These are phyloP conservation scores for Fusarium sp. DNA, from an alignment of 2,329 filamentous ascomycete genomes.

Conservation along the genomic window DNA sequence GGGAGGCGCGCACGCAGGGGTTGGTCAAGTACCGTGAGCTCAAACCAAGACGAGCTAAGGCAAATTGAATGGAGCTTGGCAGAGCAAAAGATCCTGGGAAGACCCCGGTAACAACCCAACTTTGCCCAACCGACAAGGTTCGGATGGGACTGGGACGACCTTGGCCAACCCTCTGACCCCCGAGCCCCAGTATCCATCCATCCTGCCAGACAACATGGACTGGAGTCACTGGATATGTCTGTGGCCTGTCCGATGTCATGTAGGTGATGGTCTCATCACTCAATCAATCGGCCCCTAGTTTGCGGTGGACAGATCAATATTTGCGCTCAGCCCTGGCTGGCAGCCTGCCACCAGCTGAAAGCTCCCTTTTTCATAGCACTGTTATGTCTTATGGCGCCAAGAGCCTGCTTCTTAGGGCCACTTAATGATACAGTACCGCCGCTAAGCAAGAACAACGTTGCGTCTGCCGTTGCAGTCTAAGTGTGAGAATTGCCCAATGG, in stretches of 20 bases:
- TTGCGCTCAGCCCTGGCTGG: conserved; percentile 6
- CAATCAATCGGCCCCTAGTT: conserved; percentile 19
- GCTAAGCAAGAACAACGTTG: conserved; percentile 40
- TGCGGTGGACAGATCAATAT: not conserved
- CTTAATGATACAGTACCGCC: conserved; percentile 20
- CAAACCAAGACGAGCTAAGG: conserved; percentile 21
- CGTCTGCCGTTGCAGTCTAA: conserved; percentile 34
- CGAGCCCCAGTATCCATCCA: not conserved
- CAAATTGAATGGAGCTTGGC: conserved; percentile 34
- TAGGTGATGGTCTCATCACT: conserved; percentile 15
- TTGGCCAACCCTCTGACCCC: not conserved
- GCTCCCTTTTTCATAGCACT: conserved; percentile 20
- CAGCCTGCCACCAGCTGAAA: conserved; percentile 19
- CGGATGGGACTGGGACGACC: conserved; percentile 18
- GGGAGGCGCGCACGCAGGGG: conserved; percentile 42
- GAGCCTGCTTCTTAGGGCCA: conserved; percentile 22
- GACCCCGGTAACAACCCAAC: conserved; percentile 16
- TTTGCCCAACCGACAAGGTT: conserved; percentile 19
- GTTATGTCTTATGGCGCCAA: conserved; percentile 20
- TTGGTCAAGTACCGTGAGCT: conserved; percentile 40
- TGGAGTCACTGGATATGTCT: not conserved
- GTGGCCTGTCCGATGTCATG: conserved; percentile 7
- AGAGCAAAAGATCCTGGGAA: conserved; percentile 37
- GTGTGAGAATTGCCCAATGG: conserved; percentile 15
- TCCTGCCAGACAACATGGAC: conserved; percentile 2